Percentiles rank a stretch among this genome's conserved stretches.
Evolutionary conservation across 192 early-diverging fungal species (phyloP).

Genomic region (Coemansia sp.): DNA sequence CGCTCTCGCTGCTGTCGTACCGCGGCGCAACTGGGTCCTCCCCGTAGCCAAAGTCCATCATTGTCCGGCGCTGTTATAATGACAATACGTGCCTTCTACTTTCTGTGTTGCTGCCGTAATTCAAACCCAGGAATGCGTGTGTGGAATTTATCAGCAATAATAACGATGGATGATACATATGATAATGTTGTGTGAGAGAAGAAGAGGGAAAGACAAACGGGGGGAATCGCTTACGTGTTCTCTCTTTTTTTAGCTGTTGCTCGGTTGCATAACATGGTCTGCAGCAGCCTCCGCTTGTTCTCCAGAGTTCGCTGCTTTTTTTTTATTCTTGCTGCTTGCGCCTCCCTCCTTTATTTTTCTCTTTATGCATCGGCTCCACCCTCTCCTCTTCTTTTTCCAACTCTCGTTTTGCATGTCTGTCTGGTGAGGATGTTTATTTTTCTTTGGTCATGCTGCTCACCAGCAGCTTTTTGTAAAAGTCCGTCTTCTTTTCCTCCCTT

Average conservation of each 20-base stretch:
- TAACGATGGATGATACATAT: not conserved
- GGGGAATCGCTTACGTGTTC: not conserved
- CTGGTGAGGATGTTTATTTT: too few species aligned
- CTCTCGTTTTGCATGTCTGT: too few species aligned
- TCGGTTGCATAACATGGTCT: too few species aligned
- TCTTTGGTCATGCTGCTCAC: too few species aligned
- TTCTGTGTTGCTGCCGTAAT: too few species aligned
- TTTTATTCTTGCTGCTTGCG: not conserved
- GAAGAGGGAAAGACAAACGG: not conserved
- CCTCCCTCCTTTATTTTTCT: not conserved
- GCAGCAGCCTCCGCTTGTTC: not conserved
- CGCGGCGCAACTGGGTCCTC: constrained; percentile 25
- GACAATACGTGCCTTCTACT: too few species aligned
- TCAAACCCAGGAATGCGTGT: not conserved
- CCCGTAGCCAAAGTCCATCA: constrained; percentile 45
- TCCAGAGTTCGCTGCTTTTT: too few species aligned
- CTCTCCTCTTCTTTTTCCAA: not conserved
- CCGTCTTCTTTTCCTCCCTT: not conserved
- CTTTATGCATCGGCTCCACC: not conserved
- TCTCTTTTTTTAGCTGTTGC: not conserved
- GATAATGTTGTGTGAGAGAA: not conserved
- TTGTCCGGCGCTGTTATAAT: not conserved
- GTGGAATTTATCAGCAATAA: not conserved
- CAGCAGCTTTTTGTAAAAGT: too few species aligned
- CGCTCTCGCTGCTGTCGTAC: constrained; percentile 53